Evolutionary conservation across 176 grass and related monocot species (phyloP), one percentile per base, ranked within the genome.

Genomic region (Saccharum officinarum): DNA sequence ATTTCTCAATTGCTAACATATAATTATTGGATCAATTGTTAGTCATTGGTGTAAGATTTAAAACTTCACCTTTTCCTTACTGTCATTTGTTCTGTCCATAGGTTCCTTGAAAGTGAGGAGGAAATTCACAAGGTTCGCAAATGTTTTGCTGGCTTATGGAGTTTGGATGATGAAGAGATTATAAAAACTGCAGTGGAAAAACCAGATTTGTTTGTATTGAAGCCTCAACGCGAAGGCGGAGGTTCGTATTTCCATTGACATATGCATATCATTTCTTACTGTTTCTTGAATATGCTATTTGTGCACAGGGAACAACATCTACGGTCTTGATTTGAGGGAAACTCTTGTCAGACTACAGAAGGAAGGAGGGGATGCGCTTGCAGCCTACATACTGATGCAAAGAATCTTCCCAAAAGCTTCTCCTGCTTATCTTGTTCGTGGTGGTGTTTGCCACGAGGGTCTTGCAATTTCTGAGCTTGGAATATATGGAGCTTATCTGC

Each of bases 161-260:
- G 96, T 86, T 94, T 98, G 85, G 93, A 98, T 84, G 89, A 95
- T 80, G 76, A 90, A 75, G 93, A 90, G 70, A 86, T 90, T 79
- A 61, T 95, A 18, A 90, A 86, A 83, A 87, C 83, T 80, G 93
- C 93, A 50, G 85, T 94, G 0, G 75, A 94, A 75, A 98, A 92
- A 46, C 96, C 96, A 49, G 93, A 98, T 75, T 52, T 92, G 42
- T 98, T 87, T 92, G 93, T 98, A 82, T 87, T 98, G 80, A 98
- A 98, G 76, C 96, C 96, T 39, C 96, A 98, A 80, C 87, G 96
- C 73, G 96, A 98, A 95, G 96, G 96, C 36, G 96, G 96, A 98
- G 96, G 93, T 97, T 49, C 23, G 83, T 69, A 84, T 63, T 28
- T 28, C 49, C 73, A 74, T 33, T 83, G 46, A 61, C 8, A 63